Conservation (phyloP, 331 rosid genomes). For the Saraca asoca region DNA sequence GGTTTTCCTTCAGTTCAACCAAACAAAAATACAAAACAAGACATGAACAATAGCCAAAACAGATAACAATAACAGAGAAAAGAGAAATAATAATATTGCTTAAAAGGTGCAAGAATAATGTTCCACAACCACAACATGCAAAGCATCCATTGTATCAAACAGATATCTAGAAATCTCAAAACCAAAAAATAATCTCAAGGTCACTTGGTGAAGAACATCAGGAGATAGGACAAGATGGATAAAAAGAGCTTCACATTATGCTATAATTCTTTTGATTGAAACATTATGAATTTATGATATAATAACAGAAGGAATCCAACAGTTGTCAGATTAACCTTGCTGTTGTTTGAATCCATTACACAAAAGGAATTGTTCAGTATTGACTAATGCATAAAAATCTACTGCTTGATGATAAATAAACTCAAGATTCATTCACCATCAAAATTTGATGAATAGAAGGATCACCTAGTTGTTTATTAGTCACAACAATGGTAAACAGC, state of each 20-base stretch:
- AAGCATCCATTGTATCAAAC: neutral
- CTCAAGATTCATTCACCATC: too few species aligned
- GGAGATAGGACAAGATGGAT: neutral
- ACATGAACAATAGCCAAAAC: conserved; percentile 20
- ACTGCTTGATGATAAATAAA: too few species aligned
- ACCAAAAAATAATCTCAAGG: neutral
- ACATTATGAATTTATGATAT: too few species aligned
- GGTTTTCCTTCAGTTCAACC: conserved; percentile 77
- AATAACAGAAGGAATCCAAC: too few species aligned
- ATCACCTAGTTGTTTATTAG: too few species aligned
- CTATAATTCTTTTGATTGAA: too few species aligned
- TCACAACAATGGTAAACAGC: too few species aligned
- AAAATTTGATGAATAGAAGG: too few species aligned
- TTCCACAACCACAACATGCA: conserved; percentile 19
- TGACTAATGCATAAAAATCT: too few species aligned
- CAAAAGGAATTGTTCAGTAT: too few species aligned
- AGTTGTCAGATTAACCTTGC: too few species aligned
- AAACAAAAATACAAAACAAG: conserved; percentile 36
- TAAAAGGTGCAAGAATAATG: conserved; percentile 25
- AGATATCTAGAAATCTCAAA: neutral
- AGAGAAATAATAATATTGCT: neutral
- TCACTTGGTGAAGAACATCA: neutral
- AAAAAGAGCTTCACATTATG: neutral
- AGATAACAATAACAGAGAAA: conserved; percentile 15
- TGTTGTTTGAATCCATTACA: too few species aligned